Evolutionary conservation across 345 rosid genomes (phyloP).

Genomic region (Theobroma cacao): DNA sequence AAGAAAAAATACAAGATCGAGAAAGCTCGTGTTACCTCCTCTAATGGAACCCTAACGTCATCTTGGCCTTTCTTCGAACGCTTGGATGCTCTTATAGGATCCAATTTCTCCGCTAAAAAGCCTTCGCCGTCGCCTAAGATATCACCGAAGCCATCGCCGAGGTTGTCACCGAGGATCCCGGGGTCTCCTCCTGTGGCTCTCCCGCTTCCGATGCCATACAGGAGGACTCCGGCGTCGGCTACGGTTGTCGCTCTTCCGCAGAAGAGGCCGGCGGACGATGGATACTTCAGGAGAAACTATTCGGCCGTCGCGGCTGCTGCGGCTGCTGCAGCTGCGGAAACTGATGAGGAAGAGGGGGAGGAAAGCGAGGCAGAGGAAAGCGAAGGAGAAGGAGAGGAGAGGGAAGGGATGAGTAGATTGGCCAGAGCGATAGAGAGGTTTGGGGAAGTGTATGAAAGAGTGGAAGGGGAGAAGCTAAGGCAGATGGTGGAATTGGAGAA

Average conservation of each 20-base stretch:
- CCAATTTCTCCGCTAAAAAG: conserved; percentile 43
- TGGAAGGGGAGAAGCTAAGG: conserved; percentile 82
- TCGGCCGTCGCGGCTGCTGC: conserved; percentile 92
- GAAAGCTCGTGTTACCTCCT: conserved; percentile 68
- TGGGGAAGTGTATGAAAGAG: conserved; percentile 79
- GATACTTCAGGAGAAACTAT: conserved; percentile 60
- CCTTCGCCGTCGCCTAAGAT: conserved; percentile 36
- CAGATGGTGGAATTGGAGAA: conserved; percentile 98
- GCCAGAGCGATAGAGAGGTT: conserved; percentile 80
- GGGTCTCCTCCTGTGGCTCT: conserved; percentile 56
- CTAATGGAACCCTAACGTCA: conserved; percentile 50
- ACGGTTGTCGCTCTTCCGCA: conserved; percentile 58
- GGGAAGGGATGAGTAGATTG: conserved; percentile 54
- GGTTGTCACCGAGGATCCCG: conserved; percentile 20
- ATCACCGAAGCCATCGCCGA: conserved; percentile 30
- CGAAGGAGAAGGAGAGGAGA: conserved; percentile 35
- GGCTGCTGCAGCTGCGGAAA: conserved; percentile 53
- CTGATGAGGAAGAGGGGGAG: conserved; percentile 31
- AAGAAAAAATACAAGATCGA: conserved; percentile 97
- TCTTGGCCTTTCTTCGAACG: conserved; percentile 86
- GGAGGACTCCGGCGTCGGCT: conserved; percentile 35
- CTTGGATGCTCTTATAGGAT: conserved; percentile 74
- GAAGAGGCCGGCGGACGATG: conserved; percentile 57
- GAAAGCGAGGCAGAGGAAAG: conserved; percentile 26
- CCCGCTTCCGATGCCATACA: conserved; percentile 34